Base-by-base conservation (phyloP, 257 asterid genomes). In the Schizonepeta tenuifolia region DNA sequence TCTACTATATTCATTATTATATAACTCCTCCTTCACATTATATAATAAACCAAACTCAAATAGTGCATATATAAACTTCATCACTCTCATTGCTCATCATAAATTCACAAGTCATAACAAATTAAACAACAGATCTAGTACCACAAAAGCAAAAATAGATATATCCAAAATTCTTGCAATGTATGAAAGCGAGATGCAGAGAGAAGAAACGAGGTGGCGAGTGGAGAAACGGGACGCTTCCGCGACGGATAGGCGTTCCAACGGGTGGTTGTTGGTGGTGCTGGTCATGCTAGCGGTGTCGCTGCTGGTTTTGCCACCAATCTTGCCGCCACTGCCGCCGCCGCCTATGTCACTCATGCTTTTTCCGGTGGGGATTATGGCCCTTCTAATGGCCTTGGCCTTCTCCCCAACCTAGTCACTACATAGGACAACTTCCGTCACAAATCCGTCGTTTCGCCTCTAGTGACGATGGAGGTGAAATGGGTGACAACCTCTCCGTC, bases 281-380 rank as follows among this genome's bases (percentile, higher is more conserved):
- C 58, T 82, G 56, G 59, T 69, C 31, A 40, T 80, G 69, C 59
- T 83, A 12, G 38, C 85, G n/a, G 76, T 70, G 70, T 73, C 81
- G 62, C 70, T 85, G 62, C 69, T 85, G 0, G 65, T 79, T 61
- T 31, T 85, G 68, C 90, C 90, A 22, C 86, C 83, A 3, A 71
- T 85, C 9, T 20, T 85, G 81, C 86, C 90, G 12, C 77, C 84
- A 1, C 38, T 85, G 56, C 82, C 82, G 56, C 90, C 90, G 10
- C 90, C 87, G 6, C 87, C 90, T 6, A 79, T 83, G 85, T 15
- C 77, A 80, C 33, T 83, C 22, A 76, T 85, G 90, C 73, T 85
- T 15, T 85, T 85, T 69, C 90, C 90, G 63, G 82, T 85, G 60
- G 84, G 87, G 58, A 83, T 85, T 14, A 72, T 85, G 88, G 90